phyloP scores from a whole-genome alignment of 352 stramenopile species.

The Phytophthora cryptogea region DNA sequence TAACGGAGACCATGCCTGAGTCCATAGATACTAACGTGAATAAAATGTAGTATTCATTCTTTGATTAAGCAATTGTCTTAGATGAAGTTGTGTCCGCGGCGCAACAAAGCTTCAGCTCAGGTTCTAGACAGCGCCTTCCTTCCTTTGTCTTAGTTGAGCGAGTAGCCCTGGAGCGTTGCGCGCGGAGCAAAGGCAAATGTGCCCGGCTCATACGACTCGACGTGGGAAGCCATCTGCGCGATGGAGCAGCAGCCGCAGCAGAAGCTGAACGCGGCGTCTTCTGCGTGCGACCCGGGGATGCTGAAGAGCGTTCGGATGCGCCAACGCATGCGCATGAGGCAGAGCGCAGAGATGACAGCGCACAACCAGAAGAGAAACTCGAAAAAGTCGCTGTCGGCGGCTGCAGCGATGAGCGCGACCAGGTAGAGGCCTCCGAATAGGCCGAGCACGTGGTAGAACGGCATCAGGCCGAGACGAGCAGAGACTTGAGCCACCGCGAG shows the following conservation, averaged over 20 bases:
- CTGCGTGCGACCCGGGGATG: conserved; percentile 60
- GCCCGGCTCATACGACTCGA: conserved; percentile 80
- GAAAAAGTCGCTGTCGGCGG: conserved; percentile 45
- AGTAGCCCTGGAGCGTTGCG: conserved; percentile 70
- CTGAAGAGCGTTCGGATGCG: conserved; percentile 62
- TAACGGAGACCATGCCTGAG: conserved; percentile 5
- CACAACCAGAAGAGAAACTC: conserved; percentile 52
- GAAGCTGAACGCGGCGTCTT: conserved; percentile 51
- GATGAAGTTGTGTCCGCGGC: neutral
- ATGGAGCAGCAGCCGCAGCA: conserved; percentile 80
- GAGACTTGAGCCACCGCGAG: conserved; percentile 66
- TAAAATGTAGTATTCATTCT: conserved; percentile 23
- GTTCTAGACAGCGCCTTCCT: neutral
- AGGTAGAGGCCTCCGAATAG: conserved; percentile 60
- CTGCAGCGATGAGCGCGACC: conserved; percentile 42
- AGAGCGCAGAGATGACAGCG: conserved; percentile 42
- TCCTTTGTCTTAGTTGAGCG: conserved; percentile 42
- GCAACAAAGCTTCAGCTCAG: neutral
- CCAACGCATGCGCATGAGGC: conserved; percentile 57
- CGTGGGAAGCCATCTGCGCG: conserved; percentile 79
- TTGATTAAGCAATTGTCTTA: conserved; percentile 18
- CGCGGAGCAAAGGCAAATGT: conserved; percentile 60
- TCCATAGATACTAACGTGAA: conserved; percentile 4
- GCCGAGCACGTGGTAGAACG: conserved; percentile 59
- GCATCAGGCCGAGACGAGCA: conserved; percentile 60